Evolutionary conservation across 805 yeast genomes (phyloP).

Genomic region (Wickerhamomyces ciferrii): DNA sequence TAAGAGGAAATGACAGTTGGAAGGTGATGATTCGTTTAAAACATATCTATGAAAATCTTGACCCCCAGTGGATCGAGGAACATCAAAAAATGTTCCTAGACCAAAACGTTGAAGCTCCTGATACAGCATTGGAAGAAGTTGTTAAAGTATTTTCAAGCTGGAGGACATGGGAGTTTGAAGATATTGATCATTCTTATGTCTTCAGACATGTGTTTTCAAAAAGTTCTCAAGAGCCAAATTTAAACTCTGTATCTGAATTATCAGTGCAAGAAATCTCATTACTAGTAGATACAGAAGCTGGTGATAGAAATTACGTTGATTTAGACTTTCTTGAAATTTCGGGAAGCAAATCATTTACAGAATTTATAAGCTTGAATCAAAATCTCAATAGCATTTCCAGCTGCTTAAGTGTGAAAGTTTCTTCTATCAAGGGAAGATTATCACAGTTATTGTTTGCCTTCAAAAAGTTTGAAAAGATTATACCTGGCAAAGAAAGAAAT

Average conservation of each 20-base stretch:
- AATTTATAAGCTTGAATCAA: not conserved
- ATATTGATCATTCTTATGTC: slow-evolving; percentile 50
- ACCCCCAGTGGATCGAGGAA: slow-evolving; percentile 41
- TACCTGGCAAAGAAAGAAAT: not conserved
- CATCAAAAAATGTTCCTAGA: slow-evolving; percentile 27
- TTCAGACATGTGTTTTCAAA: slow-evolving; percentile 43
- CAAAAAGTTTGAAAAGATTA: too few species aligned
- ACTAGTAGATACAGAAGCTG: not conserved
- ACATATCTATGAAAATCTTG: slow-evolving; percentile 60
- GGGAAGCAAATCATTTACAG: not conserved
- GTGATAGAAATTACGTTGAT: not conserved
- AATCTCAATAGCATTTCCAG: not conserved
- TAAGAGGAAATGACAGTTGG: slow-evolving; percentile 84
- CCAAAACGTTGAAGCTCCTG: slow-evolving; percentile 39
- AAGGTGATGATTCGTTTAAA: slow-evolving; percentile 74
- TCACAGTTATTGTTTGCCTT: not conserved
- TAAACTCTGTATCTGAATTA: slow-evolving; percentile 16
- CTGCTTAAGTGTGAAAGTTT: slow-evolving; percentile 2
- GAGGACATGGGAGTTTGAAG: slow-evolving; percentile 89
- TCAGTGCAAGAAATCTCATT: slow-evolving; percentile 24
- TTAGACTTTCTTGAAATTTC: not conserved
- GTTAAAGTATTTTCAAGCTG: slow-evolving; percentile 61
- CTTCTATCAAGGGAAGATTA: slow-evolving; percentile 2
- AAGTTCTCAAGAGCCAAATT: not conserved
- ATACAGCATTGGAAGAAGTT: slow-evolving; percentile 49